Evolutionary conservation across 2,329 filamentous ascomycete species (phyloP), one percentile per base, ranked within the genome.

Genomic region (Epichloe sibirici): DNA sequence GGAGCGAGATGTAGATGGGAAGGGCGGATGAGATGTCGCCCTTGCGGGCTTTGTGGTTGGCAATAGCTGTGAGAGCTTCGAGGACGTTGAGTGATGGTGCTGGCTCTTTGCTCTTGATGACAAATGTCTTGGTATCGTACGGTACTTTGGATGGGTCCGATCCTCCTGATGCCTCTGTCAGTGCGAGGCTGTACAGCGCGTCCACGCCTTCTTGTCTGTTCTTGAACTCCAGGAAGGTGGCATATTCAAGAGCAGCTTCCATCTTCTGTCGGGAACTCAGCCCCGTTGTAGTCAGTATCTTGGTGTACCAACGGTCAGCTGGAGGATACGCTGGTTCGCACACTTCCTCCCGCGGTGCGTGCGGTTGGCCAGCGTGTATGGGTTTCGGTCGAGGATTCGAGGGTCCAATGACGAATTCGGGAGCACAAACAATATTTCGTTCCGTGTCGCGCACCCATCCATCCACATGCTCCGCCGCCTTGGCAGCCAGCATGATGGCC

Each of bases 151-250:
- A 59, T 67, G 67, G 60, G 39, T 76, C 71, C 2, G 81, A 61
- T 13, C 76, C 78, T 9, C 76, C 72, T 1, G 78, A 77, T 1
- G 89, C 87, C 55, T 94, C 83, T 57, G 88, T 81, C 42, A 95
- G 71, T 1, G 85, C 89, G 76, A 86, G 83, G 56, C 76, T 74
- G 66, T 88, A 90, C 71, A 90, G 82, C 56, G 85, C 80, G 51
- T 81, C 76, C 0, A 89, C 84, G 0, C 79, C 82, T 4, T 81
- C 79, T 2, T 75, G 69, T 28, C 82, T 66, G 1, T 79, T 75
- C 69, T 90, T 91, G 69, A 81, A 91, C 58, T 90, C 86, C 40
- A 95, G 75, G 79, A 87, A 96, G 51, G 88, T 85, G 2, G 86
- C 91, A 64, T 90, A 95, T 1, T 84, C 85, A 43, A 95, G 71